These are phyloP conservation scores for Eucalyptus microcorys DNA, from an alignment of 345 rosid genomes.

Conservation along the genomic window DNA sequence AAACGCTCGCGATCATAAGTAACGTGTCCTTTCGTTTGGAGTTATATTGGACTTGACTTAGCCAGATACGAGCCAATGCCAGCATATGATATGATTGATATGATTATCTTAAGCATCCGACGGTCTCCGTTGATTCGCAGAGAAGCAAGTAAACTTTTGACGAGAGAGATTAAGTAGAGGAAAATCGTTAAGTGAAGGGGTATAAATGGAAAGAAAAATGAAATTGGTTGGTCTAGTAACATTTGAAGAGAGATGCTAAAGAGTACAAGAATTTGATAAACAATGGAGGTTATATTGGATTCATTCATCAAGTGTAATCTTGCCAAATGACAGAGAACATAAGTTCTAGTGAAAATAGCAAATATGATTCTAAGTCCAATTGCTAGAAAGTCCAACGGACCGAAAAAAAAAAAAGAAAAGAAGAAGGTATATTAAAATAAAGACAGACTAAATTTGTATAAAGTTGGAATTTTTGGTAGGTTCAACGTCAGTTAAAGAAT, in stretches of 20 bases:
- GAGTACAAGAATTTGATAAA: not conserved
- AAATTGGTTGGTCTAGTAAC: not conserved
- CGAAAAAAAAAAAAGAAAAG: too few species aligned
- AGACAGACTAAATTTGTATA: not conserved
- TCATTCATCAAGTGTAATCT: not conserved
- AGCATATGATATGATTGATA: not conserved
- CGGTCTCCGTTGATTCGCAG: not conserved
- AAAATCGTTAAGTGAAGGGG: not conserved
- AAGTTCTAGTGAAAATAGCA: not conserved
- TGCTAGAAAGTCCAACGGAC: too few species aligned
- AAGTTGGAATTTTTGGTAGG: not conserved
- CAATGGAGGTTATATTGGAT: not conserved
- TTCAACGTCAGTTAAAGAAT: rapidly evolving
- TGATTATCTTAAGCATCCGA: not conserved
- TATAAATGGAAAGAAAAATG: not conserved
- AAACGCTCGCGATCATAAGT: not conserved
- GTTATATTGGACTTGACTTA: not conserved
- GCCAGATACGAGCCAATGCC: not conserved
- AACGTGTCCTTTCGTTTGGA: not conserved
- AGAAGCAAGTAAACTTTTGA: not conserved
- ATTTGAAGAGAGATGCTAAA: not conserved
- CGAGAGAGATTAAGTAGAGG: not conserved
- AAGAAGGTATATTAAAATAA: not conserved
- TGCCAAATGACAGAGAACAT: not conserved
- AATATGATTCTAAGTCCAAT: not conserved